Percentiles rank a stretch among this genome's conserved stretches.
phyloP scores from a whole-genome alignment of 2,329 filamentous ascomycete species.

The Alternaria panax region DNA sequence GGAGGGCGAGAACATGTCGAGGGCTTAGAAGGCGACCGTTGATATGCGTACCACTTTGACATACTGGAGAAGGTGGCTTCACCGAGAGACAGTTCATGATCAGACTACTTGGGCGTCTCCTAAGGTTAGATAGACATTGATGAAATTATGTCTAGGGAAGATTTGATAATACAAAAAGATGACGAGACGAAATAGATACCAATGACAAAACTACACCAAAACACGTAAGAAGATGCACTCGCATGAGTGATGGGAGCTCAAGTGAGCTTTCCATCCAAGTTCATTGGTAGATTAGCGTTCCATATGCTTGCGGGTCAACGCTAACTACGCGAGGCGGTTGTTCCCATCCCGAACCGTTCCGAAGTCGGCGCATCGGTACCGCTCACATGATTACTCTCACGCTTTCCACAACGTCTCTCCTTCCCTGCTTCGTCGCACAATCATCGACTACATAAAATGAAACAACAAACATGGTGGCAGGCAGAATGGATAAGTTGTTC shows the following conservation, averaged over 20 bases:
- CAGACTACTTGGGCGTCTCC: not conserved
- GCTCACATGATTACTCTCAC: not conserved
- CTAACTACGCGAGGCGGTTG: not conserved
- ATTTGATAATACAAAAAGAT: not conserved
- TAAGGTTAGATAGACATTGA: not conserved
- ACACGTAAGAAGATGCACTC: not conserved
- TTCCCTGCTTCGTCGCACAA: not conserved
- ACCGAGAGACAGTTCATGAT: not conserved
- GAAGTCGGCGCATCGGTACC: not conserved
- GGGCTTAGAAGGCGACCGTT: constrained; percentile 21
- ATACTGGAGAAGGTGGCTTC: not conserved
- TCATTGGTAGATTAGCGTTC: not conserved
- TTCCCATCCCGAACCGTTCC: not conserved
- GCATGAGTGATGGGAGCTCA: not conserved
- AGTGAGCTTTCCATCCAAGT: not conserved
- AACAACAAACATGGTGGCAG: not conserved
- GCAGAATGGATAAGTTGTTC: not conserved
- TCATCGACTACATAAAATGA: not conserved
- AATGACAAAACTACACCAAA: not conserved
- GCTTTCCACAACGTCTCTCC: not conserved
- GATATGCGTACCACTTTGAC: not conserved
- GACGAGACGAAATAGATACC: not conserved
- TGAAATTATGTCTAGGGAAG: not conserved
- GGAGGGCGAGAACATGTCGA: constrained; percentile 42
- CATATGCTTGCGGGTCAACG: not conserved